Evolutionary conservation across 352 stramenopile genomes (phyloP).

Genomic region (Pythium oligandrum): DNA sequence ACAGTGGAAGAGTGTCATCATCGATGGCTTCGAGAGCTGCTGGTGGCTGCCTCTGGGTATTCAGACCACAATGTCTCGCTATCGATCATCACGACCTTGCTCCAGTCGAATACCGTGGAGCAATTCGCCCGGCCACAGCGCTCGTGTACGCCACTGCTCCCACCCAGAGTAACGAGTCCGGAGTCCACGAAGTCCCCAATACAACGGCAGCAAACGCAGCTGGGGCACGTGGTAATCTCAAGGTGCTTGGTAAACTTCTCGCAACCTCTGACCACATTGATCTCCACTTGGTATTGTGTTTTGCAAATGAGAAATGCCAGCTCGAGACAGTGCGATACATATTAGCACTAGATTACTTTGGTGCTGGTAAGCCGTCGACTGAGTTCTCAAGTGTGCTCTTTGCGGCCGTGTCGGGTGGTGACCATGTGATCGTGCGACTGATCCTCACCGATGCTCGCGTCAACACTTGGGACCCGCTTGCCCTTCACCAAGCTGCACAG

Average conservation of each 20-base stretch:
- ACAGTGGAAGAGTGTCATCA: background rate
- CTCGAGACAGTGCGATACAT: background rate
- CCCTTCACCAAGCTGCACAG: slow-evolving; percentile 8
- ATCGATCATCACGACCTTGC: background rate
- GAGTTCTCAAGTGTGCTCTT: background rate
- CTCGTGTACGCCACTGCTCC: too few relatives aligned
- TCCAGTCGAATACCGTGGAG: too few relatives aligned
- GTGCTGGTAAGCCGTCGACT: background rate
- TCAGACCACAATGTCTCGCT: background rate
- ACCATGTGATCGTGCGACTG: background rate
- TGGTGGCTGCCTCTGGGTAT: slow-evolving; percentile 1
- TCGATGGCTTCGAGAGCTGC: background rate
- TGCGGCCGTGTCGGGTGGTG: slow-evolving; percentile 1
- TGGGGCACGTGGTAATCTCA: too few relatives aligned
- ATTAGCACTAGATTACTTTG: background rate
- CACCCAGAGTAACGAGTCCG: too few relatives aligned
- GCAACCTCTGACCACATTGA: background rate
- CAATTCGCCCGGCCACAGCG: too few relatives aligned
- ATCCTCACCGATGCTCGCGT: slow-evolving; percentile 7
- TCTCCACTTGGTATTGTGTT: background rate
- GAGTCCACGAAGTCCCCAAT: too few relatives aligned
- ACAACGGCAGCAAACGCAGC: too few relatives aligned
- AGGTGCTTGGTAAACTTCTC: background rate
- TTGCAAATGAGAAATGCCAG: background rate
- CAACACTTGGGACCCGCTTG: slow-evolving; percentile 9